phyloP scores from a whole-genome alignment of 768 basidiomycete genomes.

The Coprinellus micaceus region DNA sequence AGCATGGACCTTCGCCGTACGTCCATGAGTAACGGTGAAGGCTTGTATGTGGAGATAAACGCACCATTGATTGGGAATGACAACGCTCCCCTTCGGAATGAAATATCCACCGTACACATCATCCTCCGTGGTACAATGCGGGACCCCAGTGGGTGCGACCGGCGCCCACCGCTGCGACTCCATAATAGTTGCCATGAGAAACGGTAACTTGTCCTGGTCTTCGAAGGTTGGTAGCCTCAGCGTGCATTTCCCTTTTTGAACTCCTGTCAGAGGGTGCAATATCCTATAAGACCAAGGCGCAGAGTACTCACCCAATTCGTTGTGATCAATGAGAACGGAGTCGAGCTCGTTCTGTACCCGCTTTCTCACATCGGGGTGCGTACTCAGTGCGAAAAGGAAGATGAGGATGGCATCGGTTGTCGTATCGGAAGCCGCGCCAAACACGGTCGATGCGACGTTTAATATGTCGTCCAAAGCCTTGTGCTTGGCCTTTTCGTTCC shows the following conservation, averaged over 20 bases:
- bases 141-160: conserved; percentile 18
- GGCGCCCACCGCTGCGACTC: conserved; percentile 28
- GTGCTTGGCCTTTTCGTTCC: conserved; percentile 13
- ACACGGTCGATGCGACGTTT: conserved; percentile 39
- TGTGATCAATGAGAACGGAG: conserved; percentile 22
- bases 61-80: conserved; percentile 27
- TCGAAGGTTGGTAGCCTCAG: conserved; percentile 33
- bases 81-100: conserved; percentile 27
- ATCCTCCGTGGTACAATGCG: conserved; percentile 29
- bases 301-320: no score
- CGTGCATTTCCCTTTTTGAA: background rate
- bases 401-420: conserved; percentile 22
- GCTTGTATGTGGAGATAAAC: background rate
- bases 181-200: conserved; percentile 32
- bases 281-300: no score
- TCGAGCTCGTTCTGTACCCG: conserved; percentile 39
- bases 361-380: conserved; percentile 33
- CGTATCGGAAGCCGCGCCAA: conserved; percentile 26
- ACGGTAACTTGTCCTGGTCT: conserved; percentile 35
- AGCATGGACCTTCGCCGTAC: no score
- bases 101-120: conserved; percentile 35
- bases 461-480: no score
- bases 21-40: no score
- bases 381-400: conserved; percentile 38
- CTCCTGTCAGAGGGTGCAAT: no score